Conservation (phyloP, 805 yeast genomes). For the Starmerella geochares region DNA sequence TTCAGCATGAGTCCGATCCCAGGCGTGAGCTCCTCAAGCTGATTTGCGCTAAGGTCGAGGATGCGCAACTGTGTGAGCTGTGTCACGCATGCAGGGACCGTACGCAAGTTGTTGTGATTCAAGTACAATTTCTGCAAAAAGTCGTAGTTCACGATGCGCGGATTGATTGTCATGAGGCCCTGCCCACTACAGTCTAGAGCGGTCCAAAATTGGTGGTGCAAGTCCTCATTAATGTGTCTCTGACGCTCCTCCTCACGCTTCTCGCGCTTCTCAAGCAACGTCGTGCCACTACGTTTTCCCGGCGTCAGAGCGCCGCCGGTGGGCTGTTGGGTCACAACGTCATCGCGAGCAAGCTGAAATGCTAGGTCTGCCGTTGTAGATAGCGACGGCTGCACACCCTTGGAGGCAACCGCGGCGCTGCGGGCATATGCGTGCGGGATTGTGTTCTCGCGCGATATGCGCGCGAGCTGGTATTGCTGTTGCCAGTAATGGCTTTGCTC, state of each 20-base stretch:
- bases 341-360: slow-evolving; percentile 32
- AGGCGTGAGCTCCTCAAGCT: slow-evolving; percentile 59
- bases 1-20: slow-evolving; percentile 77
- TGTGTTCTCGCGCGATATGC: slow-evolving; percentile 55
- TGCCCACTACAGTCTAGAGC: slow-evolving; percentile 88
- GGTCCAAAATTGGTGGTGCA: slow-evolving; percentile 77
- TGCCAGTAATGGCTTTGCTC: slow-evolving; percentile 45
- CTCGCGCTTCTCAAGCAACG: slow-evolving; percentile 28
- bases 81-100: slow-evolving; percentile 58
- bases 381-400: slow-evolving; percentile 26
- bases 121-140: slow-evolving; percentile 79
- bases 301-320: slow-evolving; percentile 22
- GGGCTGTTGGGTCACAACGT: slow-evolving; percentile 28
- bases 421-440: slow-evolving; percentile 76
- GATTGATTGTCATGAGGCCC: slow-evolving; percentile 59
- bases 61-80: slow-evolving; percentile 64
- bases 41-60: slow-evolving; percentile 74
- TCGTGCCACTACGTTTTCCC: slow-evolving; percentile 14
- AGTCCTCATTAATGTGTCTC: slow-evolving; percentile 32
- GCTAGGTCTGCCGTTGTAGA: slow-evolving; percentile 34
- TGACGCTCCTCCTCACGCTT: slow-evolving; percentile 36
- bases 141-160: slow-evolving; percentile 64
- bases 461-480: slow-evolving; percentile 66
- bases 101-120: slow-evolving; percentile 69
- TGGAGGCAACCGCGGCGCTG: slow-evolving; percentile 55